Conservation (phyloP, 2,329 filamentous ascomycete species). For the Eurotiales sp. region DNA sequence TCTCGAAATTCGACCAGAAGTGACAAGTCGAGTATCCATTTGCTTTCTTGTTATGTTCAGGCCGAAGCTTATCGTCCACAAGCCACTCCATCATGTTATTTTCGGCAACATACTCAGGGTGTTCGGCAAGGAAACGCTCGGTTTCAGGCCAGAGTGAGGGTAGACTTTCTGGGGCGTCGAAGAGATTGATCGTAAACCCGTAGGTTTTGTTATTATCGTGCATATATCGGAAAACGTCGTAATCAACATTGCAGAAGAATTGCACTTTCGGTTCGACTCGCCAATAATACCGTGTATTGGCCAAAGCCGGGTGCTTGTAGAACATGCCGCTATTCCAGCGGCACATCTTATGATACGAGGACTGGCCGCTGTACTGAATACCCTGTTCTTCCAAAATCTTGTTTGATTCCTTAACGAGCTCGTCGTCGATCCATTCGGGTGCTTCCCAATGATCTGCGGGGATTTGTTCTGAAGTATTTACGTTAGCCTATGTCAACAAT, state of each 20-base stretch:
- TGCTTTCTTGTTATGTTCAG: slow-evolving; percentile 73
- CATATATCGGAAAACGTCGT: slow-evolving; percentile 98
- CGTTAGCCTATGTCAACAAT: slow-evolving; percentile 23
- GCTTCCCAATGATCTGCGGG: slow-evolving; percentile 94
- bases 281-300: slow-evolving; percentile 89
- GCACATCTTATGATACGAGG: slow-evolving; percentile 98
- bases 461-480: slow-evolving; percentile 64
- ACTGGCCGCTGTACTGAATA: slow-evolving; percentile 84
- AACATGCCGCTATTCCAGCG: slow-evolving; percentile 98
- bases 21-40: slow-evolving; percentile 97
- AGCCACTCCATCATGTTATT: slow-evolving; percentile 89
- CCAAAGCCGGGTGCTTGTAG: slow-evolving; percentile 88
- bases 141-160: slow-evolving; percentile 94
- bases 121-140: slow-evolving; percentile 78
- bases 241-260: slow-evolving; percentile 98
- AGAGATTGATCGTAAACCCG: slow-evolving; percentile 96
- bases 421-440: slow-evolving; percentile 86
- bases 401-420: slow-evolving; percentile 80
- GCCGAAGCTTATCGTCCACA: slow-evolving; percentile 70
- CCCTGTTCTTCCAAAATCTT: slow-evolving; percentile 76
- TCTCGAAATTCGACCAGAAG: slow-evolving; percentile 99
- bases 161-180: slow-evolving; percentile 84
- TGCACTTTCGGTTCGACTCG: slow-evolving; percentile 97
- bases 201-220: slow-evolving; percentile 98
- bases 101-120: slow-evolving; percentile 73